Base-by-base conservation (phyloP, 108 stramenopile genomes). In the Schizochytrium sp. region DNA sequence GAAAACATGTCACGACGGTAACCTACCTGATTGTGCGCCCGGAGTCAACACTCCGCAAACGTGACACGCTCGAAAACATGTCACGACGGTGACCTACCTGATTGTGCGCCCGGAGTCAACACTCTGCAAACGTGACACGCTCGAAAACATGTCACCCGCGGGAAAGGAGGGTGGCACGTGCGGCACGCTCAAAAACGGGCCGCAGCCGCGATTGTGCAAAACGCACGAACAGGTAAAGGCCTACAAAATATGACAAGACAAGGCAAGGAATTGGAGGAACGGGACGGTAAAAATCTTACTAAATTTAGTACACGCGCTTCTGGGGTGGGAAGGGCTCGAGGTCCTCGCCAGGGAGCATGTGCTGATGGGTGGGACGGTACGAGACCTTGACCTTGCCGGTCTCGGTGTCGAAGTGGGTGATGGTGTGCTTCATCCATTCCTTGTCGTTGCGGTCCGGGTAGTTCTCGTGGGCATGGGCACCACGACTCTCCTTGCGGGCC, bases 381-480 rank as follows among this genome's bases (percentile, higher is more conserved):
- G 95, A 92, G 69, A 99, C 90, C 34, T 90, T 91, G 12, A 98
- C 98, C 92, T 95, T 95, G n/a, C 95, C 94, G 57, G 92, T 95
- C 72, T 95, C 93, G 53, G 94, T 95, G 93, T 98, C 97, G 90
- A 96, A 96, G 91, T 97, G 97, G 2, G 97, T 95, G 88, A 99
- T 88, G 16, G 97, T 98, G 91, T 99, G 99, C 91, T 96, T 98
- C 98, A 99, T 99, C 98, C 98, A 99, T 29, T 97, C 91, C 69
- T 96, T 95, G 91, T 99, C 99, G 87, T 98, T 94, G 29, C 99
- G 95, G 58, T 97, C 93, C 14, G 97, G 95, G 89, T 94, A 98
- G 93, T 99, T 96, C 92, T 99, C 99, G 83, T 96, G 97, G 16
- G 99, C 99, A 93, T 99, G 99, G 14, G 99, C 99, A 45, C 99